These are phyloP conservation scores for Corymbia maculata DNA, from an alignment of 345 rosid species.

Conservation along the genomic window DNA sequence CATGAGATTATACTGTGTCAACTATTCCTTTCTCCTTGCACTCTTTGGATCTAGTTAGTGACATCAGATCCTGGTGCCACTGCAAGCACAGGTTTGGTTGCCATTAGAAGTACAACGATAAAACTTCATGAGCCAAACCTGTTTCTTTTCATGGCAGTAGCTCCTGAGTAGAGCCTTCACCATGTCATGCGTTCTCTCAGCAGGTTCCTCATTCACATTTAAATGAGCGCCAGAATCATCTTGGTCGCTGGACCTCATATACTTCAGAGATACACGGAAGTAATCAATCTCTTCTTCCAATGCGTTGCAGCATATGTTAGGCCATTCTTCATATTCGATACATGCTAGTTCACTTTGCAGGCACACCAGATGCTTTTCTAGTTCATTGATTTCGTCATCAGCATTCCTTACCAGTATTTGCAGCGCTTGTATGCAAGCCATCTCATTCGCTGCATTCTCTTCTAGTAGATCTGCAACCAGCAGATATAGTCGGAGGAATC, in stretches of 20 bases:
- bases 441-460: slow-evolving; percentile 48
- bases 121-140: slow-evolving; percentile 22
- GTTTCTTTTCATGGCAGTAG: slow-evolving; percentile 6
- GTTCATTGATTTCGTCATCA: slow-evolving; percentile 40
- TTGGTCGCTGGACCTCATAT: slow-evolving; percentile 20
- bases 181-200: slow-evolving; percentile 24
- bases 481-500: neutral
- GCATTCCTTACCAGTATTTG: slow-evolving; percentile 39
- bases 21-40: neutral
- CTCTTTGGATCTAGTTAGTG: neutral
- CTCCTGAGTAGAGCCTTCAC: slow-evolving; percentile 20
- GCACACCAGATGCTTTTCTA: slow-evolving; percentile 28
- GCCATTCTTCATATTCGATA: slow-evolving; percentile 41
- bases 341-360: slow-evolving; percentile 40
- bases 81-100: neutral
- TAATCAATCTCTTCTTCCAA: slow-evolving; percentile 30
- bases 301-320: slow-evolving; percentile 27
- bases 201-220: slow-evolving; percentile 26
- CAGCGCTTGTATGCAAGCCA: slow-evolving; percentile 40
- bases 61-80: neutral
- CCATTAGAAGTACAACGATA: neutral
- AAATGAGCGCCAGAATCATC: slow-evolving; percentile 18
- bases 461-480: slow-evolving; percentile 41
- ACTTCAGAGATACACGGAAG: slow-evolving; percentile 20
- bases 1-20: neutral